These are phyloP conservation scores for Xylaria acuta DNA, from an alignment of 495 filamentous ascomycete genomes.

Conservation along the genomic window DNA sequence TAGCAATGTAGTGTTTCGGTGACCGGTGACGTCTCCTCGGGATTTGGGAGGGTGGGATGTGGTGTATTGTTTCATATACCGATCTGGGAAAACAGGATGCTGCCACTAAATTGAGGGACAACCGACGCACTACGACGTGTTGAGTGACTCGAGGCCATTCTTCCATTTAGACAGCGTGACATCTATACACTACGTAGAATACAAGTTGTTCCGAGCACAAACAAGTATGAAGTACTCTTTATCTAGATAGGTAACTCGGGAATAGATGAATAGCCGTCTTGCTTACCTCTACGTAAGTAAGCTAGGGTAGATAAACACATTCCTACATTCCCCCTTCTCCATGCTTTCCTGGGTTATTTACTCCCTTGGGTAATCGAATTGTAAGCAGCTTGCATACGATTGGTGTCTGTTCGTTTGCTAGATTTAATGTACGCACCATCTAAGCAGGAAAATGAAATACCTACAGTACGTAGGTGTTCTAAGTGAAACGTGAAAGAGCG, in stretches of 20 bases:
- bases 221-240: not conserved
- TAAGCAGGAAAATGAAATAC: not conserved
- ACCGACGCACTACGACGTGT: not conserved
- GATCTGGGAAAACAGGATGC: not conserved
- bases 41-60: not conserved
- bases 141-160: not conserved
- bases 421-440: not conserved
- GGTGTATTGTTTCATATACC: not conserved
- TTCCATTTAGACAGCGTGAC: not conserved
- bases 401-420: not conserved
- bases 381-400: slow-evolving; percentile 5
- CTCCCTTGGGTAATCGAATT: slow-evolving; percentile 1
- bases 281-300: not conserved
- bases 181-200: not conserved
- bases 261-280: not conserved
- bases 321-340: not conserved
- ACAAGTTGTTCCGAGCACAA: not conserved
- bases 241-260: not conserved
- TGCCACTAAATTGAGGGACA: not conserved
- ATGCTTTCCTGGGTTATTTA: not conserved
- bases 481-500: not conserved
- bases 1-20: not conserved
- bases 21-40: not conserved
- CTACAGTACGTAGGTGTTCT: not conserved
- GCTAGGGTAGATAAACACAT: not conserved